Percentiles rank a stretch among this genome's conserved stretches.
Conservation (phyloP, 768 basidiomycete genomes). For the Russula olivacea region DNA sequence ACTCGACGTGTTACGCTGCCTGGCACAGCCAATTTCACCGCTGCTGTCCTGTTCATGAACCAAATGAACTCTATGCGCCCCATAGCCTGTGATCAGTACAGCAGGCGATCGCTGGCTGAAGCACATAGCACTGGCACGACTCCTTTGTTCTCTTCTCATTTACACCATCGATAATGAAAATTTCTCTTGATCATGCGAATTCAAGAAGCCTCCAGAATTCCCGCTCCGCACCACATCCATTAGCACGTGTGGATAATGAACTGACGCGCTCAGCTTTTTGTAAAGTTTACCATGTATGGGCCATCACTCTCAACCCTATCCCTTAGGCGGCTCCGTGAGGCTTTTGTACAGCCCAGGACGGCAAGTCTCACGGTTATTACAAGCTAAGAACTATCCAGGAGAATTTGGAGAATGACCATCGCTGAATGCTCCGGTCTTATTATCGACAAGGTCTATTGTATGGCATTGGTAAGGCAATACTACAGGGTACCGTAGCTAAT, state of each 20-base stretch:
- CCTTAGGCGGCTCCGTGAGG: not conserved
- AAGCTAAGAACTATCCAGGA: constrained; percentile 6
- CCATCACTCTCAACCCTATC: not conserved
- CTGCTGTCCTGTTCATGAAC: not conserved
- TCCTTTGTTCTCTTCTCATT: not conserved
- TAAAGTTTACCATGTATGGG: not conserved
- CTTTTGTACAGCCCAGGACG: not conserved
- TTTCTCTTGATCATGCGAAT: not conserved
- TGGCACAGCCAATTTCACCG: not conserved
- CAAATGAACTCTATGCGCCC: constrained; percentile 8
- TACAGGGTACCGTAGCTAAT: constrained; percentile 28
- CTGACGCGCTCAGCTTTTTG: constrained; percentile 1
- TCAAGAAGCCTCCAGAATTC: not conserved
- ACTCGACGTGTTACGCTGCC: not conserved
- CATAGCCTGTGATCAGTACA: not conserved
- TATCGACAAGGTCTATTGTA: constrained; percentile 15
- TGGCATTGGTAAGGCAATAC: not conserved
- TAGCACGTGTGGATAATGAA: not conserved
- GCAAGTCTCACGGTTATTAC: not conserved
- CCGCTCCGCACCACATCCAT: not conserved
- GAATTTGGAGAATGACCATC: constrained; percentile 19
- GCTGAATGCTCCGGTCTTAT: constrained; percentile 17
- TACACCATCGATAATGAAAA: not conserved
- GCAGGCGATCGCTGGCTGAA: not conserved
- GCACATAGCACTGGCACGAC: not conserved